These are phyloP conservation scores for Salix brachista DNA, from an alignment of 345 rosid genomes.

Conservation along the genomic window DNA sequence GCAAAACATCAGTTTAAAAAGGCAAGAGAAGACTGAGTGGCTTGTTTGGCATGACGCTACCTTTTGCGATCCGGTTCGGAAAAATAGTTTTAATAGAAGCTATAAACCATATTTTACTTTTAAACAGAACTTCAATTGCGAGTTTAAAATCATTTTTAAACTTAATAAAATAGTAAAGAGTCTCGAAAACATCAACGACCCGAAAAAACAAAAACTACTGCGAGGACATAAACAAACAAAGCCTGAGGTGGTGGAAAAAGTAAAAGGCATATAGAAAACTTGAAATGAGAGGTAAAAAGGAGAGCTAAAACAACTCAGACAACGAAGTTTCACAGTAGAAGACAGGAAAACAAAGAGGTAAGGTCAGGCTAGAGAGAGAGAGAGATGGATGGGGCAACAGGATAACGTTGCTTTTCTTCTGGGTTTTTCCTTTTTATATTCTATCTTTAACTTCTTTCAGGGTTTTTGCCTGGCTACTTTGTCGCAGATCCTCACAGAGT, in stretches of 20 bases:
- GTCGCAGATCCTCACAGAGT: background rate
- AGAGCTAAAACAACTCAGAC: constrained; percentile 15
- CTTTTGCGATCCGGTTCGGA: too few relatives aligned
- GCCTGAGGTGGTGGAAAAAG: background rate
- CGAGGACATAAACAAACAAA: too few relatives aligned
- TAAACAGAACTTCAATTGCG: too few relatives aligned
- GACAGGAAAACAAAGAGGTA: constrained; percentile 39
- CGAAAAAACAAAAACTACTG: too few relatives aligned
- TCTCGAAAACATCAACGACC: too few relatives aligned
- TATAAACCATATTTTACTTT: too few relatives aligned
- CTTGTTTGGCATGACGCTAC: too few relatives aligned
- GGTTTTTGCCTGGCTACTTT: constrained; percentile 14
- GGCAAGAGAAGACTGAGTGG: constrained; percentile 1
- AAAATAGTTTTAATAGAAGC: too few relatives aligned
- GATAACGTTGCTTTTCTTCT: constrained; percentile 29
- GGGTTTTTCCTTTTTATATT: constrained; percentile 18
- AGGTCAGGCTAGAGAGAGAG: constrained; percentile 18
- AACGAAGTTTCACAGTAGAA: constrained; percentile 35
- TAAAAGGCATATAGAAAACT: background rate
- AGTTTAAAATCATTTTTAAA: too few relatives aligned
- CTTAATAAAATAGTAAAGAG: too few relatives aligned
- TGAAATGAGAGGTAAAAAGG: constrained; percentile 21
- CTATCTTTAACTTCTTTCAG: constrained; percentile 16
- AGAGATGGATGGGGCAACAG: background rate
- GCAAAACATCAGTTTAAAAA: constrained; percentile 6